A percentile compares a stretch with the other conserved stretches of the same genome.
Conservation (phyloP, 148 eudicot species). For the Silene conica region DNA sequence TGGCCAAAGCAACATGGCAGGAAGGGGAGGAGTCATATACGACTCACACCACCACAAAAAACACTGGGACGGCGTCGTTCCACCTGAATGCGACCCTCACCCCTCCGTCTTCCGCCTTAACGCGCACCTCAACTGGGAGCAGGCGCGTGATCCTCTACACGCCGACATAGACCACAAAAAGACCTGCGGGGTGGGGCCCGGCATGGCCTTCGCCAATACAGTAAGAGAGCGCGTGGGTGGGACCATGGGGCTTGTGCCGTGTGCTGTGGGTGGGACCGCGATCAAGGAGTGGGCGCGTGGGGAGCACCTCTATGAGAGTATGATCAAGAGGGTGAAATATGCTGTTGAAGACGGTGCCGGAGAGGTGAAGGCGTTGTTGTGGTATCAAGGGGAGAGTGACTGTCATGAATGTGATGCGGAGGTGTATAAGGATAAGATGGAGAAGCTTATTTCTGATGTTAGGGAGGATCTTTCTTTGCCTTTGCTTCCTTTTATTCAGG, state of each 20-base stretch:
- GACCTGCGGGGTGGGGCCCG: constrained; percentile 81
- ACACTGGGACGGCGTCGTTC: constrained; percentile 64
- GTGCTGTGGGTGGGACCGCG: constrained; percentile 82
- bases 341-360: constrained; percentile 31
- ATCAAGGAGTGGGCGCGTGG: constrained; percentile 82
- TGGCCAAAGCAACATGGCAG: constrained; percentile 95
- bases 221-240: constrained; percentile 38
- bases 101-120: constrained; percentile 53
- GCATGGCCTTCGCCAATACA: constrained; percentile 70
- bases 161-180: constrained; percentile 60
- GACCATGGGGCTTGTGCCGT: constrained; percentile 57
- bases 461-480: constrained; percentile 64
- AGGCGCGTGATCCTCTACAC: constrained; percentile 71
- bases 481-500: constrained; percentile 75
- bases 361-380: constrained; percentile 65
- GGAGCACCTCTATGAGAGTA: constrained; percentile 47
- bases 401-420: constrained; percentile 35
- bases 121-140: constrained; percentile 54
- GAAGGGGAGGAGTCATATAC: constrained; percentile 60
- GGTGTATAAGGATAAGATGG: constrained; percentile 51
- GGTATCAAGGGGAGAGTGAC: constrained; percentile 96
- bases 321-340: constrained; percentile 53
- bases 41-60: constrained; percentile 29
- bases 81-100: constrained; percentile 52
- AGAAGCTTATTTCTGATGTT: constrained; percentile 40